These are phyloP conservation scores for Candida schatavii DNA, from an alignment of 805 yeast genomes.

Conservation along the genomic window DNA sequence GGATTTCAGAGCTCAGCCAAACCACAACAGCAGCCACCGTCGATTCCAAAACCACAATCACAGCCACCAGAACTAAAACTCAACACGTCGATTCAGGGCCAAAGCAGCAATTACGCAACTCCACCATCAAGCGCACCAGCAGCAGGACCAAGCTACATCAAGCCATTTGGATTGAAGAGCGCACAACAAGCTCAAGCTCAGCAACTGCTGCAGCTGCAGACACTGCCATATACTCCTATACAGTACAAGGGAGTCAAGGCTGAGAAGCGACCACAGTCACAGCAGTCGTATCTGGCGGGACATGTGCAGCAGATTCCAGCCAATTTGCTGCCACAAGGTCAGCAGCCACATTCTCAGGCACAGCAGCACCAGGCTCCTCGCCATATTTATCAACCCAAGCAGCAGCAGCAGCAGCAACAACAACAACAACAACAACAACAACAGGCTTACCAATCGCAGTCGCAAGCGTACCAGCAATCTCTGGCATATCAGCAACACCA, in stretches of 20 bases:
- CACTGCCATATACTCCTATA: conserved; percentile 9
- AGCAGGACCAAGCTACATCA: conserved; percentile 13
- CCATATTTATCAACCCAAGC: conserved; percentile 9
- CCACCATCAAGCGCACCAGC: conserved; percentile 17
- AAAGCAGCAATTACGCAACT: conserved; percentile 15
- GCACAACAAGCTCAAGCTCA: conserved; percentile 14
- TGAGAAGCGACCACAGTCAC: not conserved
- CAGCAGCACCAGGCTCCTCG: conserved; percentile 6
- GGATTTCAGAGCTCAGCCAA: conserved; percentile 2
- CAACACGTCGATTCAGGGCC: conserved; percentile 15
- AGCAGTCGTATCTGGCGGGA: not conserved
- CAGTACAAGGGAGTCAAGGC: conserved; percentile 3
- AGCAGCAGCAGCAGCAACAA: conserved; percentile 5
- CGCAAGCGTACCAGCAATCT: not conserved
- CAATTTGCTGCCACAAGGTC: conserved; percentile 5
- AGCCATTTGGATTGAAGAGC: conserved; percentile 17
- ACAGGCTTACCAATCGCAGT: conserved; percentile 5
- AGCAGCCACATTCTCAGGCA: conserved; percentile 18
- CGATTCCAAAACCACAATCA: not conserved
- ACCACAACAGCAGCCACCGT: conserved; percentile 5
- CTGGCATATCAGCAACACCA: conserved; percentile 2
- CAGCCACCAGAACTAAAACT: conserved; percentile 31
- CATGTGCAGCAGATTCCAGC: conserved; percentile 11
- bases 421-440: conserved; percentile 4
- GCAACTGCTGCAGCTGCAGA: conserved; percentile 25